A percentile compares a stretch with the other conserved stretches of the same genome.
phyloP scores from a whole-genome alignment of 306 rosid species.

The Pachyrhizus erosus region DNA sequence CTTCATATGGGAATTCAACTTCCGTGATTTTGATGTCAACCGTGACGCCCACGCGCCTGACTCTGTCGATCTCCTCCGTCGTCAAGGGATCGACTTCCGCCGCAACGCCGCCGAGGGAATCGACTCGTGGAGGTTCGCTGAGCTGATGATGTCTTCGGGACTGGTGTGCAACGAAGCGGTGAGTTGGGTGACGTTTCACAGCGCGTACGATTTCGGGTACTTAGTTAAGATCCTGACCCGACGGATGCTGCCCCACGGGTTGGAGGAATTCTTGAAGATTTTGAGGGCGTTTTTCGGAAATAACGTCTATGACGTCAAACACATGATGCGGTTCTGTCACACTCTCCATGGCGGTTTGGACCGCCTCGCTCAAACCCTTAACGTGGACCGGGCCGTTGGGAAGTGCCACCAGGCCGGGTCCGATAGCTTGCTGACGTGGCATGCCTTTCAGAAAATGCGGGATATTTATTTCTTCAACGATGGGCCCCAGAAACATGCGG shows the following conservation, averaged over 20 bases:
- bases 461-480: slow-evolving; percentile 57
- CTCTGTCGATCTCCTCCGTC: slow-evolving; percentile 66
- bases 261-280: slow-evolving; percentile 51
- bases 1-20: slow-evolving; percentile 82
- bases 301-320: slow-evolving; percentile 71
- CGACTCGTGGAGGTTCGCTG: slow-evolving; percentile 54
- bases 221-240: slow-evolving; percentile 67
- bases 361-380: slow-evolving; percentile 64
- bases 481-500: slow-evolving; percentile 67
- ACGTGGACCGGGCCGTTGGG: slow-evolving; percentile 75
- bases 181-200: slow-evolving; percentile 79
- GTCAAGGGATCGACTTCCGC: slow-evolving; percentile 70
- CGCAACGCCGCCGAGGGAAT: slow-evolving; percentile 57
- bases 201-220: slow-evolving; percentile 81
- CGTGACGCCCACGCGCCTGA: slow-evolving; percentile 64
- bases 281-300: slow-evolving; percentile 61
- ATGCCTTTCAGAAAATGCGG: slow-evolving; percentile 68
- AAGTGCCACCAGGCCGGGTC: slow-evolving; percentile 92
- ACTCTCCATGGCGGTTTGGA: slow-evolving; percentile 73
- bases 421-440: slow-evolving; percentile 82
- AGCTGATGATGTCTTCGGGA: slow-evolving; percentile 68
- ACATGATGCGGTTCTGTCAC: slow-evolving; percentile 73
- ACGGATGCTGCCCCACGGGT: slow-evolving; percentile 41
- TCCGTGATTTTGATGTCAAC: slow-evolving; percentile 62
- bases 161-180: slow-evolving; percentile 62